Percentiles rank a stretch among this genome's conserved stretches.
These are phyloP conservation scores for Paratinospora sagittata DNA, from an alignment of 164 flowering plant species.

Conservation along the genomic window DNA sequence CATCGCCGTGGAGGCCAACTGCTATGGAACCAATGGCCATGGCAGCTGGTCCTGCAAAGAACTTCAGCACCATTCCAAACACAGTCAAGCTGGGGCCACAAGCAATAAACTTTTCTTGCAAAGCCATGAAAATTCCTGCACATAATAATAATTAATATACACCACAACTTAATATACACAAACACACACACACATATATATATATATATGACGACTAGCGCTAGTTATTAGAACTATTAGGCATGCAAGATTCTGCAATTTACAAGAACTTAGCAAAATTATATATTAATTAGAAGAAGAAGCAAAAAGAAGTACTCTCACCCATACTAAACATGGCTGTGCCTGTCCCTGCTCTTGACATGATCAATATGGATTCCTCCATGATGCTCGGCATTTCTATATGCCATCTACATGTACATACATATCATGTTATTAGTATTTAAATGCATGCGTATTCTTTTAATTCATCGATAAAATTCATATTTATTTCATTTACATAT, in stretches of 20 bases:
- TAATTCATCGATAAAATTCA: too few relatives aligned
- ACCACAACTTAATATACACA: background rate
- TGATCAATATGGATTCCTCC: conserved; percentile 50
- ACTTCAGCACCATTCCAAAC: conserved; percentile 56
- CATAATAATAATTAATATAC: too few relatives aligned
- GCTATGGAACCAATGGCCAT: conserved; percentile 56
- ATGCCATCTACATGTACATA: conserved; percentile 64
- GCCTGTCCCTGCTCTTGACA: conserved; percentile 76
- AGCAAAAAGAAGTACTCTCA: too few relatives aligned
- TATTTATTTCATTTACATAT: too few relatives aligned
- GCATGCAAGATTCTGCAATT: too few relatives aligned
- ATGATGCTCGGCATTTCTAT: conserved; percentile 59
- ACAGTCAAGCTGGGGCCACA: conserved; percentile 51
- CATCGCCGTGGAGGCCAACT: conserved; percentile 57
- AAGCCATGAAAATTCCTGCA: conserved; percentile 74
- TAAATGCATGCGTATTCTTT: too few relatives aligned
- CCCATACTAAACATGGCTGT: conserved; percentile 86
- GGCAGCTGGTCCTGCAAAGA: conserved; percentile 69
- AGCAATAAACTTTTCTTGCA: conserved; percentile 49
- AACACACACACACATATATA: background rate
- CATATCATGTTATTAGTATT: too few relatives aligned
- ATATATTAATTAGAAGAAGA: too few relatives aligned
- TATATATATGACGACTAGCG: too few relatives aligned
- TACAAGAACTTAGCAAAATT: too few relatives aligned
- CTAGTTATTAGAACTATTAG: too few relatives aligned